These are phyloP conservation scores for Psilocybe tampanensis DNA, from an alignment of 768 basidiomycete species.

Conservation along the genomic window DNA sequence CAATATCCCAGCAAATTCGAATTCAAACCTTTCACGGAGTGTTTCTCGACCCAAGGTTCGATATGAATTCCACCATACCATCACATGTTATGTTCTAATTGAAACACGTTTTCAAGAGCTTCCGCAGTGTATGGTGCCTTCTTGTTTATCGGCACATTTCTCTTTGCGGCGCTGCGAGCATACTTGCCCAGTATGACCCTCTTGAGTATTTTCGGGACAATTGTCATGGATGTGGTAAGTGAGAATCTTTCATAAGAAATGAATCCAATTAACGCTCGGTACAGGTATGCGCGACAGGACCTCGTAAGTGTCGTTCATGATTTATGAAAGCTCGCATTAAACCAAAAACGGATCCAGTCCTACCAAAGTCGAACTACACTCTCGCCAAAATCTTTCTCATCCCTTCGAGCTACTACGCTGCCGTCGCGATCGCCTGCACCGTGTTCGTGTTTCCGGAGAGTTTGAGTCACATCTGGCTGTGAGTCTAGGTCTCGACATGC, in stretches of 20 bases:
- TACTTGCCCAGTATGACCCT: constrained; percentile 41
- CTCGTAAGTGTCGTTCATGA: constrained; percentile 25
- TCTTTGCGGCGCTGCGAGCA: constrained; percentile 38
- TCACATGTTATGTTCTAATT: background rate
- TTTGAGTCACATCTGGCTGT: constrained; percentile 45
- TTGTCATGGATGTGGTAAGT: constrained; percentile 44
- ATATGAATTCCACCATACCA: background rate
- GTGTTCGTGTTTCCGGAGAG: constrained; percentile 47
- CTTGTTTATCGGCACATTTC: constrained; percentile 45
- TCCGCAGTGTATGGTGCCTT: constrained; percentile 48
- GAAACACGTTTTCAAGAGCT: constrained; percentile 27
- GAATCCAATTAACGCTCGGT: background rate
- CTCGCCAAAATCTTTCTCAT: constrained; percentile 42
- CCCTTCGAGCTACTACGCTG: constrained; percentile 41
- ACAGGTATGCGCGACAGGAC: constrained; percentile 40
- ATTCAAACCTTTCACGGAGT: constrained; percentile 36
- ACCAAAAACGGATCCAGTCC: constrained; percentile 26
- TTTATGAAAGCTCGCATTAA: background rate
- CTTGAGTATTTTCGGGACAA: constrained; percentile 44
- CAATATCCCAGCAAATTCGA: constrained; percentile 32
- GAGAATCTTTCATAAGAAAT: background rate
- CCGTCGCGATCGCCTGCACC: constrained; percentile 38
- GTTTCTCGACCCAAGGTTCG: constrained; percentile 45
- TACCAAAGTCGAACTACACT: constrained; percentile 42
- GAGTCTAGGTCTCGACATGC: constrained; percentile 9